Evolutionary conservation across 2,329 filamentous ascomycete species (phyloP), one percentile per base, ranked within the genome.

Genomic region (Microdochium trichocladiopsis): DNA sequence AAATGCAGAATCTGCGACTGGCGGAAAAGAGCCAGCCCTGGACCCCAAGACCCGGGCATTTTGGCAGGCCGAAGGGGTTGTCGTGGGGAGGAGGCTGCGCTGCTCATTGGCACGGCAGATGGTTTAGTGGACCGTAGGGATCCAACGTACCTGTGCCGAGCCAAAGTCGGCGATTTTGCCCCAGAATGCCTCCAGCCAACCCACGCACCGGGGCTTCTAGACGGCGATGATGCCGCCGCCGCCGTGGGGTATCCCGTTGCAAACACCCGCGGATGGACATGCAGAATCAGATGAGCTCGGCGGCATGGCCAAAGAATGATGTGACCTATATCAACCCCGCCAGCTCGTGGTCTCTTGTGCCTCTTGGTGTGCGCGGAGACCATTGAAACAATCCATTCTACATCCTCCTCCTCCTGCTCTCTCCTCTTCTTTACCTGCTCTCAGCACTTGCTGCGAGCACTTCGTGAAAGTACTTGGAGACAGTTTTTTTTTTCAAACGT

Each of bases 81-180:
- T 18, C 18, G 41, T 45, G 12, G 41, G 6, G 12, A 45, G 21
- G 10, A 10, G 33, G n/a, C 41, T 18, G 41, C 12, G 21, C n/a
- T 11, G n/a, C 4, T 4, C n/a, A 45, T 45, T 45, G 41, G 41
- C 41, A 45, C 41, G 41, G 41, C 41, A 45, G 41, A 45, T 45
- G 41, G n/a, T 45, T 16, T 18, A 16, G 11, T 18, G 36, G 11
- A 14, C n/a, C 36, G n/a, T 18, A 16, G 36, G 36, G 10, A 31
- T 14, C 14, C 36, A 16, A 41, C 11, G 36, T 16, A 41, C 11
- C n/a, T 18, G 11, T 6, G 10, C 36, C 6, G 36, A 6, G 36
- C 11, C 41, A 45, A 43, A 36, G 28, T 51, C 50, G 50, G 50
- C 50, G 50, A 51, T 51, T 51, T 47, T 51, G 23, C 31, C 50